These are phyloP conservation scores for Cryphonectria radicalis DNA, from an alignment of 2,329 filamentous ascomycete species.

Conservation along the genomic window DNA sequence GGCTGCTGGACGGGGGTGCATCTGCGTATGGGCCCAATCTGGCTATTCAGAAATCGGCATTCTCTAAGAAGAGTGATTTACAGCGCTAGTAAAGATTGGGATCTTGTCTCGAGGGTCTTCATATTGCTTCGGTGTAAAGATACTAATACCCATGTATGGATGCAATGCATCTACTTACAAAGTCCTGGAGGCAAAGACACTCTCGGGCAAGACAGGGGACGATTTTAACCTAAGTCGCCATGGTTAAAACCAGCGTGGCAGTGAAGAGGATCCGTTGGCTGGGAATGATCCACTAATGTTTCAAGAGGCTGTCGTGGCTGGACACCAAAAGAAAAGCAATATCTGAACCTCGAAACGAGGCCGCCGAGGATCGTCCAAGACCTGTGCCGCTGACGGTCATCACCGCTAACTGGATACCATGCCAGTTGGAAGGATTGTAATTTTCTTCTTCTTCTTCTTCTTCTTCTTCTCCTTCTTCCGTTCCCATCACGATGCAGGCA, in stretches of 20 bases:
- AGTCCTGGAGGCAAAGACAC: not conserved
- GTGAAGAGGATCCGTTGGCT: not conserved
- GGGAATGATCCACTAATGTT: slow-evolving; percentile 7
- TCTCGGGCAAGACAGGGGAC: not conserved
- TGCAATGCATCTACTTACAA: too few species aligned
- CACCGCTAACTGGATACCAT: not conserved
- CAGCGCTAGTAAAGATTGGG: not conserved
- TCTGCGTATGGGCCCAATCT: not conserved
- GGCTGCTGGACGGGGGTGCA: not conserved
- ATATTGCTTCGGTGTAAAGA: not conserved
- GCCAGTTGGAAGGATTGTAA: not conserved
- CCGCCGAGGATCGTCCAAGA: not conserved
- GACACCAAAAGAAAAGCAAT: not conserved
- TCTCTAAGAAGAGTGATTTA: not conserved
- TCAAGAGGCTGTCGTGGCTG: not conserved
- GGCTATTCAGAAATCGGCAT: not conserved
- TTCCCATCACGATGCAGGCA: not conserved
- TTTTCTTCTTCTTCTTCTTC: not conserved
- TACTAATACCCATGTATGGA: not conserved
- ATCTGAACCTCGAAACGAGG: not conserved
- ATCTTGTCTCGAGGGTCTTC: not conserved
- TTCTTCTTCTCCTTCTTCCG: too few species aligned
- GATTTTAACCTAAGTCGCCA: not conserved
- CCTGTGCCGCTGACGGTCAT: not conserved
- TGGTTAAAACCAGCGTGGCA: not conserved